Conservation (phyloP, 495 filamentous ascomycete genomes). For the Neurospora sp. region DNA sequence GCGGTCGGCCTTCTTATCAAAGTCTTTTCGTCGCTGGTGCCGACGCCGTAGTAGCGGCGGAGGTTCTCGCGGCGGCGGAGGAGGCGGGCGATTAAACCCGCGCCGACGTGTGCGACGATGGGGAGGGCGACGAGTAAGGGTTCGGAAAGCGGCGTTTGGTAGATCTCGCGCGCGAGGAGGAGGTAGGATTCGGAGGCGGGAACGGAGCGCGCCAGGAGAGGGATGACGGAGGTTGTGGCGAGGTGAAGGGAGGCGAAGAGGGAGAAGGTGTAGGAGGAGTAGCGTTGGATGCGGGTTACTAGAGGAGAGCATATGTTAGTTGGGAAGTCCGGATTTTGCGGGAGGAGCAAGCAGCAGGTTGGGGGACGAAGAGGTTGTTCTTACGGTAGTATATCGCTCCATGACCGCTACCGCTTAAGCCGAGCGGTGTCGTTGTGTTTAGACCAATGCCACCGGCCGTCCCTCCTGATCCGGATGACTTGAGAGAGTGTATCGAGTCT, state of each 20-base stretch:
- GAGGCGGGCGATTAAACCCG: slow-evolving; percentile 66
- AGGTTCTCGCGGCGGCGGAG: slow-evolving; percentile 55
- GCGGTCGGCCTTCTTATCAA: slow-evolving; percentile 1
- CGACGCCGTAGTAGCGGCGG: slow-evolving; percentile 52
- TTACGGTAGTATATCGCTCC: slow-evolving; percentile 54
- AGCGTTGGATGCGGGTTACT: slow-evolving; percentile 76
- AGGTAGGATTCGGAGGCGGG: slow-evolving; percentile 51
- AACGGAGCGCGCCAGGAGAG: slow-evolving; percentile 46
- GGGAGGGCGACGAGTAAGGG: slow-evolving; percentile 52
- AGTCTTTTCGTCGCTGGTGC: slow-evolving; percentile 4
- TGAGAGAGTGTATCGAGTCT: slow-evolving; percentile 17
- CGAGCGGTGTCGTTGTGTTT: slow-evolving; percentile 27
- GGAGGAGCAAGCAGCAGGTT: background rate
- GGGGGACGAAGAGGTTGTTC: slow-evolving; percentile 10
- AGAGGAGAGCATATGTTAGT: background rate
- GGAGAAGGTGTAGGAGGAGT: slow-evolving; percentile 79
- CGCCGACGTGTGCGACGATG: slow-evolving; percentile 46
- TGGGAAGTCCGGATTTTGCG: background rate
- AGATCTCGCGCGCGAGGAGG: slow-evolving; percentile 59
- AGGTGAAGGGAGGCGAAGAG: slow-evolving; percentile 70
- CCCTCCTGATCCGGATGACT: slow-evolving; percentile 6
- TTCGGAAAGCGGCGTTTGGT: slow-evolving; percentile 66
- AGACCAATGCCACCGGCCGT: background rate
- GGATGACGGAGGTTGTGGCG: slow-evolving; percentile 67
- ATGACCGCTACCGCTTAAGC: slow-evolving; percentile 43